phyloP scores from a whole-genome alignment of 2,329 filamentous ascomycete genomes.

The Pyrenophora seminiperda region DNA sequence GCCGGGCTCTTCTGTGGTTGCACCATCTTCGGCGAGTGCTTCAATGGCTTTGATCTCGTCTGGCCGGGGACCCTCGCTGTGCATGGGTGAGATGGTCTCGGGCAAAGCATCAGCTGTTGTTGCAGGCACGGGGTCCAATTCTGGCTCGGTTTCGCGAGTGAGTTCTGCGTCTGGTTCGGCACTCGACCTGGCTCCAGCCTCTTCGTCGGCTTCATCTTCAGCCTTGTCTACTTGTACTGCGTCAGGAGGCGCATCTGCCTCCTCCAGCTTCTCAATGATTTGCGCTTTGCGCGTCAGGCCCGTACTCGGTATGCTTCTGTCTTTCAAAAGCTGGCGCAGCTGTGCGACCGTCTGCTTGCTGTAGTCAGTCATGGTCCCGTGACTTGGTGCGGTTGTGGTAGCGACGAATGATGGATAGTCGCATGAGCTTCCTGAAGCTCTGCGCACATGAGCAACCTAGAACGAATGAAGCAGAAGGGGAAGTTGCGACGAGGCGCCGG shows the following conservation, averaged over 20 bases:
- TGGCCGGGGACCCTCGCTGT: conserved; percentile 25
- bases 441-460: neutral
- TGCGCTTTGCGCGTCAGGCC: conserved; percentile 56
- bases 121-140: conserved; percentile 14
- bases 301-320: conserved; percentile 53
- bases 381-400: neutral
- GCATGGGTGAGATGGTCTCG: conserved; percentile 31
- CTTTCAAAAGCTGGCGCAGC: conserved; percentile 54
- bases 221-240: conserved; percentile 6
- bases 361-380: conserved; percentile 49
- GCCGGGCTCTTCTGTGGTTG: conserved; percentile 23
- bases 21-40: conserved; percentile 22
- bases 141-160: conserved; percentile 8
- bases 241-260: conserved; percentile 26
- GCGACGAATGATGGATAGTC: neutral
- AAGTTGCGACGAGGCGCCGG: conserved; percentile 6
- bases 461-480: neutral
- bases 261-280: conserved; percentile 54
- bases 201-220: conserved; percentile 2
- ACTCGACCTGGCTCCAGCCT: conserved; percentile 26
- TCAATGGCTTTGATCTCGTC: conserved; percentile 19
- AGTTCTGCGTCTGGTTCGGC: conserved; percentile 17
- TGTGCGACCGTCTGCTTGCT: conserved; percentile 54
- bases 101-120: conserved; percentile 24
- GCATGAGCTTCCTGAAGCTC: neutral